A percentile compares a stretch with the other conserved stretches of the same genome.
These are phyloP conservation scores for Monosporascus sp. DNA, from an alignment of 2,329 filamentous ascomycete species.

Conservation along the genomic window DNA sequence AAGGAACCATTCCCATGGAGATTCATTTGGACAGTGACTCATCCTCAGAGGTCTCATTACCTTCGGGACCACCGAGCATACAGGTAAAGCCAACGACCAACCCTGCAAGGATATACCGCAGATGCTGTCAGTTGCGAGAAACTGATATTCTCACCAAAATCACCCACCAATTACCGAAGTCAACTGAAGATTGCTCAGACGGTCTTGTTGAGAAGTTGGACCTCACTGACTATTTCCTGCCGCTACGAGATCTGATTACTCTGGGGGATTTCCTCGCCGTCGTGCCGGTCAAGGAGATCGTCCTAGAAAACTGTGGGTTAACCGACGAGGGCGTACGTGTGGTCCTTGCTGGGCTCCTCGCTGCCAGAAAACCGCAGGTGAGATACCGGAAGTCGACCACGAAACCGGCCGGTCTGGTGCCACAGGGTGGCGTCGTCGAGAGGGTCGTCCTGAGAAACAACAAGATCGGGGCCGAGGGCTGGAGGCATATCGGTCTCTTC, in stretches of 20 bases:
- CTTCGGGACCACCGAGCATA: constrained; percentile 37
- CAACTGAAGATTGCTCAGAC: constrained; percentile 58
- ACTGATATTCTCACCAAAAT: constrained; percentile 89
- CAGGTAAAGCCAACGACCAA: constrained; percentile 79
- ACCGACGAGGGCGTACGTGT: constrained; percentile 83
- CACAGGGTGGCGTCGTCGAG: constrained; percentile 71
- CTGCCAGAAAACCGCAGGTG: constrained; percentile 63
- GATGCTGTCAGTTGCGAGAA: constrained; percentile 91
- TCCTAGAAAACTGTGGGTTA: constrained; percentile 82
- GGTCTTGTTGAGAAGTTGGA: constrained; percentile 82
- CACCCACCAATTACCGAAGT: constrained; percentile 75
- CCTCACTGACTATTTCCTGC: constrained; percentile 77
- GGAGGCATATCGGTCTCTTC: constrained; percentile 87
- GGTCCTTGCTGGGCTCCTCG: constrained; percentile 78
- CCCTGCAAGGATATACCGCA: constrained; percentile 84
- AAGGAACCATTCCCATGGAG: constrained; percentile 81
- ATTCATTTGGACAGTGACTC: constrained; percentile 67
- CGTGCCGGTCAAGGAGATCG: constrained; percentile 80
- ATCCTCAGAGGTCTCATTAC: constrained; percentile 30
- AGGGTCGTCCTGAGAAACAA: constrained; percentile 88
- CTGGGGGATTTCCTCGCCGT: constrained; percentile 91
- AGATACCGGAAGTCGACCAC: constrained; percentile 43
- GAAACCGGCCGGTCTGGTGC: constrained; percentile 32
- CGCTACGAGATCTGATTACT: constrained; percentile 77
- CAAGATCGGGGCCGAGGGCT: constrained; percentile 79